Evolutionary conservation across 1,284 basidiomycete genomes (phyloP), one percentile per base, ranked within the genome.

Genomic region (Ustilago tritici): DNA sequence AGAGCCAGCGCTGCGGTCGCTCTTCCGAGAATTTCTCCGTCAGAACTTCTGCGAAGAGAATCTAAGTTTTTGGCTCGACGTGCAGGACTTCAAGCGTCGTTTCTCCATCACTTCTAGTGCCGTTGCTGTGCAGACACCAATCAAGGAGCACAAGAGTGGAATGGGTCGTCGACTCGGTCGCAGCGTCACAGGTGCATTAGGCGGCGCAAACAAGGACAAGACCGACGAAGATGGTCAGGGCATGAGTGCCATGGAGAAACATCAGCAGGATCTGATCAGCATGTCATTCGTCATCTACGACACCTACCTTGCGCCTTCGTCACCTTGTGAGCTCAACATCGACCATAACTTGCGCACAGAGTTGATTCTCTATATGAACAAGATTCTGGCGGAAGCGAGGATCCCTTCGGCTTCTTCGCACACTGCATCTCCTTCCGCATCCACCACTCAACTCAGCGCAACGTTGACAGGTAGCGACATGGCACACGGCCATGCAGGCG

Each of bases 21-120:
- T 98, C 50, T 99, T 99, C 90, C 91, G 96, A 67, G 96, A 98
- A 76, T 97, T 96, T 88, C 88, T 99, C 63, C 91, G 94, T 50
- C 90, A 91, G 59, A 98, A 98, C 87, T 98, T 98, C 86, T 98
- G 95, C 88, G 96, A 99, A 86, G 96, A 99, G 89, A 99, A 99
- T 85, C 88, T 99, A 79, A 92, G 92, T 55, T 99, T 98, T 88
- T 99, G 95, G 93, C 87, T 98, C 62, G 97, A 98, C 83, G 96
- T 98, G 1, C 91, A 95, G 86, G 96, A 99, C 85, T 97, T 99
- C 89, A 95, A 95, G 88, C 90, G 93, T 80, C 92, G 95, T 82
- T 99, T 99, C 88, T 92, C 92, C 84, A 98, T 95, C 68, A 97
- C 96, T 0, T 95, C 93, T 5, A 95, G 92, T 80, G 94, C 96